phyloP scores from a whole-genome alignment of 2,329 filamentous ascomycete genomes.

The Fusarium armeniacum region DNA sequence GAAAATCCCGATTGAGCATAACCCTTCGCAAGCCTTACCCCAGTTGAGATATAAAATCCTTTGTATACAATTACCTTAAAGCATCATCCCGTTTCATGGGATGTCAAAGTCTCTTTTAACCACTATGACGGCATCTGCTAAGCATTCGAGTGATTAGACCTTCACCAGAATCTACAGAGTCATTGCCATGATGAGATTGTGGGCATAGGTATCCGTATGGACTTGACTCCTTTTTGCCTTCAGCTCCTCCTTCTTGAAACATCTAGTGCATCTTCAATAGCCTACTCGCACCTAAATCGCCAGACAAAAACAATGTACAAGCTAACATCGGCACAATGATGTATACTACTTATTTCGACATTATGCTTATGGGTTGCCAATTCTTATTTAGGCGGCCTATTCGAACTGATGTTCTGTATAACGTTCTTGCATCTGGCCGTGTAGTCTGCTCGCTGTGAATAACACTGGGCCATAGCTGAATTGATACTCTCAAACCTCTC shows the following conservation, averaged over 20 bases:
- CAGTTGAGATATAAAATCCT: constrained; percentile 16
- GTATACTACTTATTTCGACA: neutral
- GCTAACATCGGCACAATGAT: neutral
- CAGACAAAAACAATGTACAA: neutral
- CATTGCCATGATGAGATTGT: neutral
- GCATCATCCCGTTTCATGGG: constrained; percentile 2
- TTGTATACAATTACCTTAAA: constrained; percentile 8
- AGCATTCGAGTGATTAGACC: neutral
- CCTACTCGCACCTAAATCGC: neutral
- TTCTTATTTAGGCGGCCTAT: too few species aligned
- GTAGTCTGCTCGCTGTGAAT: neutral
- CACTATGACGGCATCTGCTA: neutral
- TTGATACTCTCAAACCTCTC: neutral
- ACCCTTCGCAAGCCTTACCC: constrained; percentile 20
- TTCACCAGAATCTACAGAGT: neutral
- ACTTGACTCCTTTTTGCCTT: neutral
- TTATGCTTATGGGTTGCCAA: neutral
- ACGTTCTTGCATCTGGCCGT: neutral
- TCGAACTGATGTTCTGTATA: too few species aligned
- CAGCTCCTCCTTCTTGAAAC: neutral
- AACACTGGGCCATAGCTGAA: neutral
- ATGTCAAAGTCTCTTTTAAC: neutral
- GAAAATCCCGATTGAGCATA: constrained; percentile 14
- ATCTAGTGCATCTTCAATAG: neutral
- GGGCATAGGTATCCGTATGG: neutral